Base-by-base conservation (phyloP, 257 asterid species). In the Orobanche coerulescens region DNA sequence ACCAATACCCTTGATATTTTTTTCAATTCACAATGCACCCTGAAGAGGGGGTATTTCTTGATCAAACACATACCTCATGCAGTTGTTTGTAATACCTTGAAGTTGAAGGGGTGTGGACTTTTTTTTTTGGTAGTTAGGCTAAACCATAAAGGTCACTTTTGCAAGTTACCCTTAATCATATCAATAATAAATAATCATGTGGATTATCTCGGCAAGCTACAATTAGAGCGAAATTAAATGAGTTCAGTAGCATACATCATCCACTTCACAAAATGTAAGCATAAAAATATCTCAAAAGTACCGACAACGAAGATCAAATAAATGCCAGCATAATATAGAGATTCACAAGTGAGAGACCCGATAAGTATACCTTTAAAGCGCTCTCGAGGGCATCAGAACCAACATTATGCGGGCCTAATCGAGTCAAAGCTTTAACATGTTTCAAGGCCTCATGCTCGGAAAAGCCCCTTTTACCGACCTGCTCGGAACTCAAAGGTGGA, bases 381-480 rank as follows among this genome's bases (percentile, higher is more conserved):
- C 28, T 76, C 65, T 82, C 83, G 1, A 92, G 75, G 59, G 91
- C 84, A 68, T 76, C 71, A 25, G 98, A 92, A 61, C 86, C 95
- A 73, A 92, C 94, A 11, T 94, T 80, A 70, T 88, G 98, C 0
- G 98, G 98, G 50, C 98, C 98, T 30, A 92, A 71, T 66, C 51
- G 77, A 48, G 91, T 62, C 84, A 92, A 75, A 2, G 85, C 91
- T 61, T 64, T 39, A 7, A 88, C 95, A 64, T 88, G 98, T 73
- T 81, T 79, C 81, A 92, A 71, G 16, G 95, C 95, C 79, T 81
- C 95, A 2, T 76, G 61, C 85, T 92, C 98, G 3, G 98, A 84
- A 56, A 92, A 92, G 1, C 97, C 98, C 66, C 98, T 78, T 74
- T 88, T 92, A 11, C 98, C 98, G 3, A 61, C 98, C 56, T 78